Conservation (phyloP, 2,329 filamentous ascomycete genomes). For the Aureobasidium sp. region DNA sequence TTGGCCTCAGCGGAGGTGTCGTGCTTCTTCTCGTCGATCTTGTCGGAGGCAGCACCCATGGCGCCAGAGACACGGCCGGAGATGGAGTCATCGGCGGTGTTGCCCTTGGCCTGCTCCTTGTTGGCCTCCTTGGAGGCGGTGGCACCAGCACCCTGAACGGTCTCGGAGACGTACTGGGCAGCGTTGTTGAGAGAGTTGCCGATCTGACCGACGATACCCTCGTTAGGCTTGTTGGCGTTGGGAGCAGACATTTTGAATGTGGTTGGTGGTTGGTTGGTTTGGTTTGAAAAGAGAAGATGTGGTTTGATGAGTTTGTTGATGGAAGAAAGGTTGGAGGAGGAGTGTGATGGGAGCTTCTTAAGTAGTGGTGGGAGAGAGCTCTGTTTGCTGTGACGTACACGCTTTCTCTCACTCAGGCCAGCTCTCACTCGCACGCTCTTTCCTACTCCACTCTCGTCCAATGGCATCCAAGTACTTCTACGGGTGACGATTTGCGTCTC, state of each 20-base stretch:
- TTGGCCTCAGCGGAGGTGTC: constrained; percentile 43
- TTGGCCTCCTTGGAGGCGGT: constrained; percentile 15
- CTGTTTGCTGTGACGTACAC: neutral
- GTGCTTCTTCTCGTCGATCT: constrained; percentile 48
- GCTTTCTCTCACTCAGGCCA: neutral
- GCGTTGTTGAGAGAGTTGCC: constrained; percentile 40
- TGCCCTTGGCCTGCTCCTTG: constrained; percentile 13
- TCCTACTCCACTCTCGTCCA: neutral
- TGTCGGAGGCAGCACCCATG: constrained; percentile 46
- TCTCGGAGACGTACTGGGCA: constrained; percentile 63
- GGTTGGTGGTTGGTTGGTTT: constrained; percentile 17
- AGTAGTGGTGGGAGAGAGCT: constrained; percentile 3
- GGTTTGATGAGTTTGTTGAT: constrained; percentile 10
- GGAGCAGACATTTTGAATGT: constrained; percentile 37
- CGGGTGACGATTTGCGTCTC: neutral
- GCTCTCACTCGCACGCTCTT: neutral
- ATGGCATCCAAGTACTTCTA: neutral
- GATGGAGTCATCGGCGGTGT: constrained; percentile 41
- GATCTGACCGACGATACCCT: constrained; percentile 20
- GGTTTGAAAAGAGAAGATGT: constrained; percentile 4
- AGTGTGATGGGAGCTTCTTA: constrained; percentile 7
- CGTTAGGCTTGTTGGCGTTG: constrained; percentile 38
- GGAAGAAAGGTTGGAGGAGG: neutral
- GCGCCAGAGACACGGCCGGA: constrained; percentile 50
- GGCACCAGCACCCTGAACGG: constrained; percentile 50